Conservation (phyloP, 352 stramenopile genomes). For the Globisporangium radiosum region DNA sequence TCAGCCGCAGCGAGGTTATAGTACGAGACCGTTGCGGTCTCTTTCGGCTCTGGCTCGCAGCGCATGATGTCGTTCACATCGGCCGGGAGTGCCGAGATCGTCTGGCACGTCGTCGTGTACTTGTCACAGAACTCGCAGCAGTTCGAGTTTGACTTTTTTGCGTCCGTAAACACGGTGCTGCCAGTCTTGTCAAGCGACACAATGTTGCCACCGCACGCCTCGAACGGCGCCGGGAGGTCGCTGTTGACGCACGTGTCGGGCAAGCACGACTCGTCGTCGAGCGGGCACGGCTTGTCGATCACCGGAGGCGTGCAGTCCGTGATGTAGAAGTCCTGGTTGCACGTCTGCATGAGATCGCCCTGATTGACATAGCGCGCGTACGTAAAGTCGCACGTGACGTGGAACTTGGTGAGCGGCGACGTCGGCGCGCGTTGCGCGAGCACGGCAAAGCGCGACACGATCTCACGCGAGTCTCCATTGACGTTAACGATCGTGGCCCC, state of each 20-base stretch:
- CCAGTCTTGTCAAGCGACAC: conserved; percentile 9
- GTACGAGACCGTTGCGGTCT: neutral
- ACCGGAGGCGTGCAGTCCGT: conserved; percentile 45
- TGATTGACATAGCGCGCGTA: conserved; percentile 27
- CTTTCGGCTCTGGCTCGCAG: conserved; percentile 25
- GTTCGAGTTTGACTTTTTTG: neutral
- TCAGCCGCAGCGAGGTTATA: neutral
- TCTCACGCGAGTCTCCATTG: conserved; percentile 24
- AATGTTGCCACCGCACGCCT: conserved; percentile 43
- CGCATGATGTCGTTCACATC: conserved; percentile 37
- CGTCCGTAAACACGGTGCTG: neutral
- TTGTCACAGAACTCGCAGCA: conserved; percentile 50
- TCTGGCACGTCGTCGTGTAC: conserved; percentile 23
- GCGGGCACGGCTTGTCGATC: conserved; percentile 25
- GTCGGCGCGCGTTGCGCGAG: conserved; percentile 34
- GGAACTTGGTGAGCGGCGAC: conserved; percentile 29
- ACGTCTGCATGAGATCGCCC: conserved; percentile 19
- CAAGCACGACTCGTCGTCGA: conserved; percentile 21
- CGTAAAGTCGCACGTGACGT: conserved; percentile 48
- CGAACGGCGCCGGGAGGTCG: conserved; percentile 23
- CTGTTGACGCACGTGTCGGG: conserved; percentile 23
- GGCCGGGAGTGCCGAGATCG: conserved; percentile 34
- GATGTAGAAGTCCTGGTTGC: conserved; percentile 44
- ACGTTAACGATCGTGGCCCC: conserved; percentile 10
- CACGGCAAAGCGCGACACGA: conserved; percentile 44